Evolutionary conservation across 208 protist genomes (phyloP), one percentile per base, ranked within the genome.

Genomic region (Histomonas meleagridis): DNA sequence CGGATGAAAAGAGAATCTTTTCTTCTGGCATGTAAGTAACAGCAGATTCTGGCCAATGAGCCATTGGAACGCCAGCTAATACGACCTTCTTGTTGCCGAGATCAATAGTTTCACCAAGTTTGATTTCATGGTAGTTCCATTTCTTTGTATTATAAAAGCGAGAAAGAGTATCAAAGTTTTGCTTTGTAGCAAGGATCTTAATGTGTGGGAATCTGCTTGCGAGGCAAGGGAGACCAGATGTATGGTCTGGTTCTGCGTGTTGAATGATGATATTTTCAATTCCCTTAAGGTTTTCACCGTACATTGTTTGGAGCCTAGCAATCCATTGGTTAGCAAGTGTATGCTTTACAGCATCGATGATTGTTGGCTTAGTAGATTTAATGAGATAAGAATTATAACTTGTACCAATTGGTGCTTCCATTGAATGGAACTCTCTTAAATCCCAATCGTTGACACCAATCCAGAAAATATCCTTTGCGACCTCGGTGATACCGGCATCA

Each of bases 1-100:
- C 70, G 40, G 70, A 79, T 79, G 70, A 49, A 40, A 79, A 79
- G 70, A 79, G 70, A 28, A 79, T 51, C 40, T 79, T 79, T 35
- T 79, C n/a, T 9, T 23, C 40, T 79, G 70, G 70, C 3, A 79
- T 23, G 23, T 79, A 79, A 49, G 70, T 79, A 79, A 79, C 70
- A 43, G 32, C 28, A 49, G 32, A 49, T 35, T 79, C 70, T 79
- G 70, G 70, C 70, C 70, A 79, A 40, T 79, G 70, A 79, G 70
- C 70, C 70, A 79, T 79, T 79, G 70, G 70, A 79, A 79, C 70
- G 1, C 70, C 70, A 49, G 70, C 70, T 18, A 79, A 32, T 7
- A 79, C 70, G 38, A 35, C 70, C 10, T 21, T 10, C n/a, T 35
- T 23, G 40, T 79, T 40, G 49, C 70, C 70, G 7, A 79, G 7